These are phyloP conservation scores for Mortierella sp. DNA, from an alignment of 371 early-diverging fungal genomes.

Conservation along the genomic window DNA sequence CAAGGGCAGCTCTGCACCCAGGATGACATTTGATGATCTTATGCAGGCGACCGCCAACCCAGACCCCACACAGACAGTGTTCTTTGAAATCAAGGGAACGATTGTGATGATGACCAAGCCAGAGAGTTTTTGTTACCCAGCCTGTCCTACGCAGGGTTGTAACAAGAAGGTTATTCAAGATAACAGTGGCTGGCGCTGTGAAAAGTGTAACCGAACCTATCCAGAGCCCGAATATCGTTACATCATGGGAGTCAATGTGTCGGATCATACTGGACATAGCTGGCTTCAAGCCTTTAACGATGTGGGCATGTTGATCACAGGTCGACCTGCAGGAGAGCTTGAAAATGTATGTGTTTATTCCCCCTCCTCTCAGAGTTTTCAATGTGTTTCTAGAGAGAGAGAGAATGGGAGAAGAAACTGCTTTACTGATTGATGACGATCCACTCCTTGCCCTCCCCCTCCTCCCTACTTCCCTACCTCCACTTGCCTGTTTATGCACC, in stretches of 20 bases:
- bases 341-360: slow-evolving; percentile 18
- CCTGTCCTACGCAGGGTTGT: slow-evolving; percentile 86
- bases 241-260: slow-evolving; percentile 74
- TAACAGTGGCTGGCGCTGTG: slow-evolving; percentile 87
- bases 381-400: neutral
- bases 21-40: slow-evolving; percentile 74
- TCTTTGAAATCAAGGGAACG: slow-evolving; percentile 41
- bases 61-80: slow-evolving; percentile 23
- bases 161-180: slow-evolving; percentile 88
- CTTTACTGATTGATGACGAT: no score
- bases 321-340: slow-evolving; percentile 78
- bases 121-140: slow-evolving; percentile 71
- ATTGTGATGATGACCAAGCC: slow-evolving; percentile 50
- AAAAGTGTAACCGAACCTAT: slow-evolving; percentile 83
- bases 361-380: neutral
- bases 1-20: slow-evolving; percentile 48
- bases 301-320: slow-evolving; percentile 72
- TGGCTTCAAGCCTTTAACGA: slow-evolving; percentile 94
- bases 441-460: no score
- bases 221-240: slow-evolving; percentile 83
- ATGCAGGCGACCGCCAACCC: slow-evolving; percentile 74
- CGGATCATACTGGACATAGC: slow-evolving; percentile 83
- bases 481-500: neutral
- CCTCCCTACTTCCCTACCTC: no score
- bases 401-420: no score